phyloP scores from a whole-genome alignment of 1,284 basidiomycete genomes.

The Cystobasidium slooffiae region DNA sequence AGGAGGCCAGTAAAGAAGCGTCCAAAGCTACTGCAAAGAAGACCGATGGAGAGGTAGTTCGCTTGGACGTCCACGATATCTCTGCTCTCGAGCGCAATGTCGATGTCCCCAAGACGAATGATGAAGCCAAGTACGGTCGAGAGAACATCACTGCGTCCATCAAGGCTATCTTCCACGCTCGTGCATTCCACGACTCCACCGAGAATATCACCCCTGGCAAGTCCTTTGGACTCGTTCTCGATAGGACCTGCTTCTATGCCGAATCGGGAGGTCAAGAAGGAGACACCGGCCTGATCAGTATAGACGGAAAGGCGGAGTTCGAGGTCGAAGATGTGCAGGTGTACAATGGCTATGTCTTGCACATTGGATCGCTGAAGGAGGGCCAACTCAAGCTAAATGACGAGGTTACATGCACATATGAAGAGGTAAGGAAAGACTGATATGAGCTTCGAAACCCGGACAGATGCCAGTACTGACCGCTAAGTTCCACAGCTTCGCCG shows the following conservation, averaged over 20 bases:
- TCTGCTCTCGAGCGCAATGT: slow-evolving; percentile 80
- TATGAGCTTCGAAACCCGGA: too few species aligned
- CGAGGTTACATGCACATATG: slow-evolving; percentile 72
- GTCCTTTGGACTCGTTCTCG: slow-evolving; percentile 83
- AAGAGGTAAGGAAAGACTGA: slow-evolving; percentile 63
- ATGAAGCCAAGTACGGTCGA: slow-evolving; percentile 83
- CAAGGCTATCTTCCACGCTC: slow-evolving; percentile 84
- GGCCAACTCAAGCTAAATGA: slow-evolving; percentile 71
- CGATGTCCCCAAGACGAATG: slow-evolving; percentile 88
- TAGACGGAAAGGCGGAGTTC: slow-evolving; percentile 90
- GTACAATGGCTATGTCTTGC: slow-evolving; percentile 82
- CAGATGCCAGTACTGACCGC: slow-evolving; percentile 10
- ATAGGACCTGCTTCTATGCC: slow-evolving; percentile 96
- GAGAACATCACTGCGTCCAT: slow-evolving; percentile 77
- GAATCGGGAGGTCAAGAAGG: slow-evolving; percentile 97
- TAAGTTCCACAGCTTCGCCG: slow-evolving; percentile 71
- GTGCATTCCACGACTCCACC: slow-evolving; percentile 75
- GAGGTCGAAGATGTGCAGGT: slow-evolving; percentile 91
- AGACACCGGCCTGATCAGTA: slow-evolving; percentile 91
- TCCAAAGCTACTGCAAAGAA: slow-evolving; percentile 78
- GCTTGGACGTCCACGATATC: slow-evolving; percentile 95
- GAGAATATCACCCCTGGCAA: slow-evolving; percentile 64
- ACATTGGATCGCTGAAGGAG: slow-evolving; percentile 77
- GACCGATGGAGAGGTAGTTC: slow-evolving; percentile 69
- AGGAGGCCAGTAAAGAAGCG: slow-evolving; percentile 84